Base-by-base conservation (phyloP, 371 early-diverging fungal species). In the Mucor velutinosus region DNA sequence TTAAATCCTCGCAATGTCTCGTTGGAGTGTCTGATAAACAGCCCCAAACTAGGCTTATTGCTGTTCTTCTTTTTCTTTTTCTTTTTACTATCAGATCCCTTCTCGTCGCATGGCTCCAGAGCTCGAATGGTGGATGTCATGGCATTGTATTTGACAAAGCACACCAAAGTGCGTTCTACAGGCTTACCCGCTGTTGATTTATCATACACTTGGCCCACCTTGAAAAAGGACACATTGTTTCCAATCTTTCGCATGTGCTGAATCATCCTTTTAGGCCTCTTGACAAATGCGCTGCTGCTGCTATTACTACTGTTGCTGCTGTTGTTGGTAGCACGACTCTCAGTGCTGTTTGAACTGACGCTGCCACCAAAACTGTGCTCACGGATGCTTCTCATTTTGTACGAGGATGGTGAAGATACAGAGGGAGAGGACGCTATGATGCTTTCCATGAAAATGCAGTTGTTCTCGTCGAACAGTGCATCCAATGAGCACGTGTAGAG, bases 141-240 rank as follows among this genome's bases (percentile, higher is more conserved):
- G 7, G 93, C 81, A 64, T 88, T 87, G 35, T 84, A 81, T 19
- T 88, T 87, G 11, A 94, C 94, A 58, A 87, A 87, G 57, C 92
- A 90, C 23, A 97, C 89, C 21, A 95, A 74, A 0, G 92, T 88
- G 1, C 55, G 33, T 53, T 92, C 91, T 60, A 82, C 76, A 21
- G 60, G 64, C 19, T 67, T 60, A 15, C 25, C 29, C 7, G 14
- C 32, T 56, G 21, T 29, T 62, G 47, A 45, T 58, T 83, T 74
- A 43, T 91, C 89, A 63, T 85, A 78, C 62, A 90, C 90, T 14
- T 86, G 78, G 2, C 98, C 98, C 14, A 90, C 88, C 71, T 95
- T 94, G 84, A 97, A 95, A 73, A 97, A 97, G 39, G 92, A 90
- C 23, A 94, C 91, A 65, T 92, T 89, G 17, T 89, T 85, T 41